Evolutionary conservation across 352 stramenopile species (phyloP).

Genomic region (Pseudoperonospora humuli): DNA sequence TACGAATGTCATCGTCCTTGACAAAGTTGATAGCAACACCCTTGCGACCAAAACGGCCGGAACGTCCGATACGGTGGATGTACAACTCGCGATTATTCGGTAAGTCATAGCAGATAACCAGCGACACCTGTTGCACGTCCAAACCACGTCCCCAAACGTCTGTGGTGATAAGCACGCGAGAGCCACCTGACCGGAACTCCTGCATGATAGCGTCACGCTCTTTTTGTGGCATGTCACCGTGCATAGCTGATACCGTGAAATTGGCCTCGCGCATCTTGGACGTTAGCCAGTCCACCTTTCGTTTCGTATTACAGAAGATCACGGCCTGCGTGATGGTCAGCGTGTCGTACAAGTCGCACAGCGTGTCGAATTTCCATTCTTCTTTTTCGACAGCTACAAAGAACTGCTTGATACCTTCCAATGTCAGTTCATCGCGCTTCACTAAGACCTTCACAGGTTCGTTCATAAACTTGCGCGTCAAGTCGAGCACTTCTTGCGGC

Average conservation of each 20-base stretch:
- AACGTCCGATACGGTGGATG: slow-evolving; percentile 99
- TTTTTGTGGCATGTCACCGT: slow-evolving; percentile 99
- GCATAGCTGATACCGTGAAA: slow-evolving; percentile 99
- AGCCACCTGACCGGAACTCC: slow-evolving; percentile 98
- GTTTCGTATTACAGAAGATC: slow-evolving; percentile 99
- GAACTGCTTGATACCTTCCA: slow-evolving; percentile 99
- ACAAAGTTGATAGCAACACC: slow-evolving; percentile 99
- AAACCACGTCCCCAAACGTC: slow-evolving; percentile 98
- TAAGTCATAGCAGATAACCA: slow-evolving; percentile 99
- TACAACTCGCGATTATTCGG: slow-evolving; percentile 99
- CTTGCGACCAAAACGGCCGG: slow-evolving; percentile 98
- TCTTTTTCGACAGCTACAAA: slow-evolving; percentile 98
- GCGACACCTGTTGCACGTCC: slow-evolving; percentile 98
- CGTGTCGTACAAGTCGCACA: slow-evolving; percentile 99
- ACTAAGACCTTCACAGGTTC: slow-evolving; percentile 98
- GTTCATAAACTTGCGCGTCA: slow-evolving; percentile 98
- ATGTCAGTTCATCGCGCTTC: slow-evolving; percentile 98
- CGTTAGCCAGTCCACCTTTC: slow-evolving; percentile 99
- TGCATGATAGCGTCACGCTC: slow-evolving; percentile 99
- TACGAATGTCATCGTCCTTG: slow-evolving; percentile 96
- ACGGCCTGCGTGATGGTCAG: slow-evolving; percentile 99
- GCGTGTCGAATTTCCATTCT: slow-evolving; percentile 99
- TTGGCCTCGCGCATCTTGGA: slow-evolving; percentile 98
- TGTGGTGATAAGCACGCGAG: slow-evolving; percentile 98
- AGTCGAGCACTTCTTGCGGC: slow-evolving; percentile 97